Evolutionary conservation across 2,329 filamentous ascomycete genomes (phyloP), one percentile per base, ranked within the genome.

Genomic region (Chalara sp.): DNA sequence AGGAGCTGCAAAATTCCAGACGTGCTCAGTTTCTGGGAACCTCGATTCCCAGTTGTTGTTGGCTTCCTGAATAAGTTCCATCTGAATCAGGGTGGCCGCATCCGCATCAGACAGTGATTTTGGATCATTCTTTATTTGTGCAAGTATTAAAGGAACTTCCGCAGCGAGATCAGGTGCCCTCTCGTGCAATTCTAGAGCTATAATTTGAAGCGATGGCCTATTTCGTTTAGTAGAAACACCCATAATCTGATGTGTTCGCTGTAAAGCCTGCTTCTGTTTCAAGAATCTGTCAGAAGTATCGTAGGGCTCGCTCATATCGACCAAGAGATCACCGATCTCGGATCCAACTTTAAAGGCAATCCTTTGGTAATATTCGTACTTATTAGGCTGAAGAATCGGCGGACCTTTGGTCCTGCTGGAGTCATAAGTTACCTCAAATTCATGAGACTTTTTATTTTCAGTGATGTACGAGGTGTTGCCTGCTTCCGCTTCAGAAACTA

Each of bases 41-140:
- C 54, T 44, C 5, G 52, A 48, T 33, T 65, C 61, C 55, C 60
- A 63, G 31, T 60, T 61, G 32, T 63, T 63, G 47, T 56, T 61
- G 6, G 53, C 12, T 42, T 65, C 63, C 33, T 62, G 56, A 3
- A 63, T 21, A n/a, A 62, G 51, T 45, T 64, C 56, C 45, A 57
- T 56, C 41, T 63, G 60, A 6, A 63, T 39, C 7, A 62, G 21
- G 10, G 45, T 42, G 0, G 50, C 59, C 11, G 58, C 54, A 45
- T 62, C 44, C n/a, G 44, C 30, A 6, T 47, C 41, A 7, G 7
- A 35, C 8, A 32, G 32, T 8, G 29, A 49, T 10, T 29, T 46
- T 6, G 30, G 55, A 44, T 29, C 48, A 47, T 31, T 11, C 4
- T 32, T 42, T 11, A 46, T 5, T 30, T 45, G 21, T 4, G 48